These are phyloP conservation scores for Houttuynia cordata DNA, from an alignment of 164 flowering plant genomes.

Conservation along the genomic window DNA sequence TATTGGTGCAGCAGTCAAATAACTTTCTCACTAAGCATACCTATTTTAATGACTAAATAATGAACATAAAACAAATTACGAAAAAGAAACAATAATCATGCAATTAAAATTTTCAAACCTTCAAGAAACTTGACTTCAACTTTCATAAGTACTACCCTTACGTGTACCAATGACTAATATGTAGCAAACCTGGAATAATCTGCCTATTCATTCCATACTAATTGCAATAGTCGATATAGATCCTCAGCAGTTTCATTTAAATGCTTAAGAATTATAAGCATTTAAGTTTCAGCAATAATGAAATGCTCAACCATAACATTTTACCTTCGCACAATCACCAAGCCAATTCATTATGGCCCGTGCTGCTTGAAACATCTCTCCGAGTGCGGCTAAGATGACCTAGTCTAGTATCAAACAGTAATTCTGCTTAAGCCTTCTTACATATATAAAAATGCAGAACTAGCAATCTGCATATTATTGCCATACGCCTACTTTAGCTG, in stretches of 20 bases:
- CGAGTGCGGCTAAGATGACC: constrained; percentile 80
- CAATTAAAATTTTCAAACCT: neutral
- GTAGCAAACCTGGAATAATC: neutral
- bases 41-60: neutral
- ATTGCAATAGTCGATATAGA: neutral
- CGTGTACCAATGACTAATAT: neutral
- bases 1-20: constrained; percentile 11
- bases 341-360: constrained; percentile 95
- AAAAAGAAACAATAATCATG: neutral
- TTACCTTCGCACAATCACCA: constrained; percentile 44
- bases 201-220: neutral
- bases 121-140: neutral
- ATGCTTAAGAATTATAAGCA: neutral
- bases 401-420: constrained; percentile 14
- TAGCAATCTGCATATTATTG: neutral
- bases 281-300: neutral
- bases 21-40: neutral
- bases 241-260: neutral
- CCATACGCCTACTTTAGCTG: constrained; percentile 58
- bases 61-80: neutral
- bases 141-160: neutral
- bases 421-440: neutral
- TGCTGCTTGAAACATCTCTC: constrained; percentile 96
- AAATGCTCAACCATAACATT: neutral
- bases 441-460: neutral